Percentiles rank a stretch among this genome's conserved stretches.
These are phyloP conservation scores for Scenedesmus sp. DNA, from an alignment of 163 green algal species.

Conservation along the genomic window DNA sequence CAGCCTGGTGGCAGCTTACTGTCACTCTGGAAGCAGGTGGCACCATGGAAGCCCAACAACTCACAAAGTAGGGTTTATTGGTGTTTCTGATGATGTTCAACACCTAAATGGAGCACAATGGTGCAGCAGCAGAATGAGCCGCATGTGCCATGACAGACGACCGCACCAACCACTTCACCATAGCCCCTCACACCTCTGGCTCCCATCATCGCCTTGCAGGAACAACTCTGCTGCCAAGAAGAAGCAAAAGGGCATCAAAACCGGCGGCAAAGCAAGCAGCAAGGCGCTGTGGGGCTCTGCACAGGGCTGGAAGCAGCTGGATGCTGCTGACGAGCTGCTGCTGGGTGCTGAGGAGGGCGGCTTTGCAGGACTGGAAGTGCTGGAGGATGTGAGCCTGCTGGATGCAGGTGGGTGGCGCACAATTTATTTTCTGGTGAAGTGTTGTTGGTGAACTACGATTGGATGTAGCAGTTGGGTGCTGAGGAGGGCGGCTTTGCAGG, in stretches of 20 bases:
- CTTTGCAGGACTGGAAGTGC: slow-evolving; percentile 84
- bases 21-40: background rate
- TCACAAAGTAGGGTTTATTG: background rate
- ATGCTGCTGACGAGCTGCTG: slow-evolving; percentile 77
- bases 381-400: slow-evolving; percentile 60
- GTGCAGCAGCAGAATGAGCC: background rate
- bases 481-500: slow-evolving; percentile 85
- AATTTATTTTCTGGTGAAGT: no score
- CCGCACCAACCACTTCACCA: background rate
- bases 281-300: slow-evolving; percentile 51
- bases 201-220: background rate
- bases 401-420: slow-evolving; percentile 29
- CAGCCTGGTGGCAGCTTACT: background rate
- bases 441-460: no score
- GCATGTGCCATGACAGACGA: background rate
- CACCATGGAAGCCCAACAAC: background rate
- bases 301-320: slow-evolving; percentile 73
- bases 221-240: background rate
- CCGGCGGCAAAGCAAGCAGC: background rate
- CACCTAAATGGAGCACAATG: background rate
- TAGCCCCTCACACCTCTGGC: background rate
- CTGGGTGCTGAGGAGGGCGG: slow-evolving; percentile 83
- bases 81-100: background rate
- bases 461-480: slow-evolving; percentile 56
- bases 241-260: slow-evolving; percentile 18